phyloP scores from a whole-genome alignment of 371 early-diverging fungal species.

The Phascolomyces articulosus region DNA sequence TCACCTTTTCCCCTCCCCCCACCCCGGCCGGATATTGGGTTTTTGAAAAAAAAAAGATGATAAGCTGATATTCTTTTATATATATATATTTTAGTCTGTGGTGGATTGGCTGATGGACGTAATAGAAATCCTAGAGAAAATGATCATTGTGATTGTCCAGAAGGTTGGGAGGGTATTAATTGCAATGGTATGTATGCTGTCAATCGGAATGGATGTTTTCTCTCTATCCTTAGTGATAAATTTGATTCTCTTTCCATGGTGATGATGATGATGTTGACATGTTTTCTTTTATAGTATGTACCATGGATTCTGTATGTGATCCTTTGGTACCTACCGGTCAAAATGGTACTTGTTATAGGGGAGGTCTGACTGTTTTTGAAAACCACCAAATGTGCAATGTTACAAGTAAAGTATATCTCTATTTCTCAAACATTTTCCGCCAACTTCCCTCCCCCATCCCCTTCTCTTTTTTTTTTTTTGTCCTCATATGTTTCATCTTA shows the following conservation, averaged over 20 bases:
- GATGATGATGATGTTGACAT: too few species aligned
- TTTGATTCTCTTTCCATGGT: too few species aligned
- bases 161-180: slow-evolving; percentile 92
- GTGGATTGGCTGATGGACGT: slow-evolving; percentile 66
- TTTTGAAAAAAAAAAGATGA: neutral
- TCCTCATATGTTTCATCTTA: neutral
- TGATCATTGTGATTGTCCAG: slow-evolving; percentile 74
- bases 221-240: too few species aligned
- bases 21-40: too few species aligned
- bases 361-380: slow-evolving; percentile 75
- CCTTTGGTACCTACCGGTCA: slow-evolving; percentile 72
- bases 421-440: neutral
- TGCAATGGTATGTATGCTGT: slow-evolving; percentile 72
- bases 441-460: too few species aligned
- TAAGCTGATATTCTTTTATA: too few species aligned
- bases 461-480: too few species aligned
- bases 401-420: slow-evolving; percentile 70
- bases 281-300: slow-evolving; percentile 64
- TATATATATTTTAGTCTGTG: slow-evolving; percentile 52
- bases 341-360: slow-evolving; percentile 86
- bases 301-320: slow-evolving; percentile 74
- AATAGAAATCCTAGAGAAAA: slow-evolving; percentile 65
- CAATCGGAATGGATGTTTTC: neutral
- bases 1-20: neutral
- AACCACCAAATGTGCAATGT: slow-evolving; percentile 90